Conservation (phyloP, 257 asterid species). For the Rhazya stricta region DNA sequence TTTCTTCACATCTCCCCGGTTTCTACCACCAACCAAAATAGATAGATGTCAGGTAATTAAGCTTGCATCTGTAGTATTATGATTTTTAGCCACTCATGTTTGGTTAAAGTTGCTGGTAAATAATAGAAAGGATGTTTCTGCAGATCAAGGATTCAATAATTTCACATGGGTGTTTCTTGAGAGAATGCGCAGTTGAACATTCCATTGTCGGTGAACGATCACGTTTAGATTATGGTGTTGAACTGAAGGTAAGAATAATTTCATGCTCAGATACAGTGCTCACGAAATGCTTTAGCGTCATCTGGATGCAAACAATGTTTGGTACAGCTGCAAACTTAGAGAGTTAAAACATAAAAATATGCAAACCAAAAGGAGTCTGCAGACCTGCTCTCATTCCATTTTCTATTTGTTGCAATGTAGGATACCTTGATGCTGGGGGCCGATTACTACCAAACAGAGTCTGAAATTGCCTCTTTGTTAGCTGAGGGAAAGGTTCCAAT, state of each 20-base stretch:
- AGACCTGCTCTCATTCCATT: background rate
- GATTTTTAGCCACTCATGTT: background rate
- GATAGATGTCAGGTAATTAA: constrained; percentile 83
- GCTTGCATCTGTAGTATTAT: background rate
- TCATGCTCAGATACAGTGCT: background rate
- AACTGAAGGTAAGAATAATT: constrained; percentile 53
- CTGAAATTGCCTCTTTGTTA: constrained; percentile 79
- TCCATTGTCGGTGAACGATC: constrained; percentile 94
- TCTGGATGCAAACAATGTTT: background rate
- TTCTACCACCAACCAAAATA: constrained; percentile 90
- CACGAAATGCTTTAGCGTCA: background rate
- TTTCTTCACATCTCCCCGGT: constrained; percentile 89
- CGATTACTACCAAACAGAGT: constrained; percentile 77
- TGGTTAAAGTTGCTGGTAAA: constrained; percentile 3
- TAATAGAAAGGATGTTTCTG: constrained; percentile 14
- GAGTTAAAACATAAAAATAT: background rate
- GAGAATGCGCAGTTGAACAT: constrained; percentile 76
- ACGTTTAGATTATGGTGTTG: constrained; percentile 83
- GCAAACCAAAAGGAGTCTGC: background rate
- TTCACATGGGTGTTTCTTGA: constrained; percentile 92
- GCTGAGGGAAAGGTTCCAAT: constrained; percentile 84
- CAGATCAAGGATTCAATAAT: constrained; percentile 91
- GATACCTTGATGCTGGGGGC: constrained; percentile 96
- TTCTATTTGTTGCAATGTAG: constrained; percentile 28
- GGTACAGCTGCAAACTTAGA: background rate